phyloP scores from a whole-genome alignment of 208 protist species.

The Acanthamoeba lenticulata region DNA sequence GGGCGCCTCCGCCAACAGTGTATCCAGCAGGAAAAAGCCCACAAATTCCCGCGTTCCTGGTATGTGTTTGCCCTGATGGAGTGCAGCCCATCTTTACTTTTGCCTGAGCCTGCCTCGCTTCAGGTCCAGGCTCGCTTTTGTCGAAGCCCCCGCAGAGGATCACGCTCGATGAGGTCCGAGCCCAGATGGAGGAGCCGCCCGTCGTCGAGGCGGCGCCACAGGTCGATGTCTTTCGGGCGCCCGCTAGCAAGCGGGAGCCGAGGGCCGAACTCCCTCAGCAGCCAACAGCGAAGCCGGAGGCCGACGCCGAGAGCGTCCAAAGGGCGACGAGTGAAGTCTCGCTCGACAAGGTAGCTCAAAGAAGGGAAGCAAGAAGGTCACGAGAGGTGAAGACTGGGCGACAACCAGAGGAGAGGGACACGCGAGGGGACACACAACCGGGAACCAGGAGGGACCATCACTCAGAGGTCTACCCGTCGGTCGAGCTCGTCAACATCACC shows the following conservation, averaged over 20 bases:
- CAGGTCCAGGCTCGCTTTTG: background rate
- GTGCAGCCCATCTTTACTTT: no score
- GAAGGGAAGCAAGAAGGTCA: conserved; percentile 30
- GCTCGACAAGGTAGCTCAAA: background rate
- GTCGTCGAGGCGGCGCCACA: background rate
- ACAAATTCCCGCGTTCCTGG: background rate
- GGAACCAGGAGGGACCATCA: background rate
- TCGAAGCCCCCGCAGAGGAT: conserved; percentile 28
- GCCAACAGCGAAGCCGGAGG: background rate
- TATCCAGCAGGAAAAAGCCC: background rate
- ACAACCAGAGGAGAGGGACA: background rate
- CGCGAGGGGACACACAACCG: background rate
- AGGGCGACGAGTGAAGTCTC: background rate
- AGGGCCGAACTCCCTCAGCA: no score
- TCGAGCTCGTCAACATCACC: conserved; percentile 52
- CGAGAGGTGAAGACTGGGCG: conserved; percentile 10
- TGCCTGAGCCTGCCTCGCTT: no score
- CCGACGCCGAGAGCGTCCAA: background rate
- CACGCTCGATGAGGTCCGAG: background rate
- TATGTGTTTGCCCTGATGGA: no score
- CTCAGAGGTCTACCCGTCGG: background rate
- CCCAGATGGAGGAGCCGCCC: background rate
- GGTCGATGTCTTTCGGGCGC: background rate
- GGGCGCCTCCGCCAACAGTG: background rate
- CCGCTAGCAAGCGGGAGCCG: background rate